Percentiles rank a stretch among this genome's conserved stretches.
Evolutionary conservation across 441 rosid species (phyloP).

Genomic region (Pelargonium australe): DNA sequence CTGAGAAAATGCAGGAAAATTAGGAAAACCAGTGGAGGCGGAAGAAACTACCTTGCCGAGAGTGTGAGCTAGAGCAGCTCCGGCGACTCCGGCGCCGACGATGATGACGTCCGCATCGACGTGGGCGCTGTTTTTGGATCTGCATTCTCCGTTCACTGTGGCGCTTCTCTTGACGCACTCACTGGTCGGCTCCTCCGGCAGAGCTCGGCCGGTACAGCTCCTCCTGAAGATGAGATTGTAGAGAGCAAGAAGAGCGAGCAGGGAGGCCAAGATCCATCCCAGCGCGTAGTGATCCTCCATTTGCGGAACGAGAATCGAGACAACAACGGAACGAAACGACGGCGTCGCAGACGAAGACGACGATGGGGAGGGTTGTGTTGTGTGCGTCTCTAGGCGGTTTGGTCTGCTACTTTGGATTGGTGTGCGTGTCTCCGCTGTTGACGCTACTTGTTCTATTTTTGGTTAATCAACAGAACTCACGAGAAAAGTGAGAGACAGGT

Average conservation of each 20-base stretch:
- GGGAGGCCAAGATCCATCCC: slow-evolving; percentile 42
- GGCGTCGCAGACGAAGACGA: not conserved
- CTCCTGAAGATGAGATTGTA: slow-evolving; percentile 26
- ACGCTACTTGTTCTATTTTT: too few relatives aligned
- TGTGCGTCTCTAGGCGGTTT: too few relatives aligned
- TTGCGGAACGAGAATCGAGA: slow-evolving; percentile 8
- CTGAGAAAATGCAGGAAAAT: slow-evolving; percentile 10
- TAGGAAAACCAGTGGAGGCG: not conserved
- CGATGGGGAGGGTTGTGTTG: too few relatives aligned
- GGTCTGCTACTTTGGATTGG: too few relatives aligned
- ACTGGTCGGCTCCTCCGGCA: slow-evolving; percentile 5
- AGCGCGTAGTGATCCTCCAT: slow-evolving; percentile 40
- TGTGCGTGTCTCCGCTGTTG: too few relatives aligned
- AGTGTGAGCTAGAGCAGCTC: slow-evolving; percentile 75
- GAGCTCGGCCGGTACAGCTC: slow-evolving; percentile 12
- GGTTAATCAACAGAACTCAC: too few relatives aligned
- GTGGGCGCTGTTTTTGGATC: slow-evolving; percentile 32
- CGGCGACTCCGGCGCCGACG: slow-evolving; percentile 84
- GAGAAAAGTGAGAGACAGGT: too few relatives aligned
- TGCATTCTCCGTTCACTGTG: slow-evolving; percentile 29
- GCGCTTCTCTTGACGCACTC: slow-evolving; percentile 29
- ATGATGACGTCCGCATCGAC: slow-evolving; percentile 45
- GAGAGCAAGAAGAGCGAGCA: slow-evolving; percentile 35
- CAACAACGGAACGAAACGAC: not conserved
- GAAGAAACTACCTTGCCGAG: slow-evolving; percentile 53